phyloP scores from a whole-genome alignment of 1,284 basidiomycete species.

The Xanthoconium separans region DNA sequence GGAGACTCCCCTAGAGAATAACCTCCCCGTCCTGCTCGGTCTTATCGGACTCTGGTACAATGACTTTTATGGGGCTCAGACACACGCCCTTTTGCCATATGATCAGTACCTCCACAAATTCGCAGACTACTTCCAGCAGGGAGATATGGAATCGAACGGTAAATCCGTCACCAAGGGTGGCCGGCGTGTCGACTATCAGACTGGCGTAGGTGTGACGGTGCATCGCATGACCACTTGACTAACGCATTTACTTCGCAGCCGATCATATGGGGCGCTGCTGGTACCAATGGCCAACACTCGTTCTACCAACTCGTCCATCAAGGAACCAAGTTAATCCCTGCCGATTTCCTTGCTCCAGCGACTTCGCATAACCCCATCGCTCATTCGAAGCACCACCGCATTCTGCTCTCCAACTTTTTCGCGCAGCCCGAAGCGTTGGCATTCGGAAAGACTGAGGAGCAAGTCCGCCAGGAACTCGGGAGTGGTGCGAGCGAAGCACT shows the following conservation, averaged over 20 bases:
- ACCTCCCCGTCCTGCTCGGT: constrained; percentile 90
- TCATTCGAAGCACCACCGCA: constrained; percentile 91
- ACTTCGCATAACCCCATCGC: constrained; percentile 91
- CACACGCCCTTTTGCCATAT: constrained; percentile 93
- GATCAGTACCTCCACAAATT: constrained; percentile 99
- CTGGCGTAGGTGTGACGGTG: constrained; percentile 66
- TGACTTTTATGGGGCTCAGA: constrained; percentile 95
- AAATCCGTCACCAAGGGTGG: constrained; percentile 96
- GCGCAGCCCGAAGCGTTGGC: constrained; percentile 97
- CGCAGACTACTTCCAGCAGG: constrained; percentile 99
- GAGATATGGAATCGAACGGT: constrained; percentile 99
- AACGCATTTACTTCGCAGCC: constrained; percentile 51
- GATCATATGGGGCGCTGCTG: constrained; percentile 98
- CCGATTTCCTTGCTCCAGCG: constrained; percentile 94
- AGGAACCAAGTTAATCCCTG: constrained; percentile 89
- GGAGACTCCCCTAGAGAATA: constrained; percentile 84
- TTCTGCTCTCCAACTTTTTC: constrained; percentile 97
- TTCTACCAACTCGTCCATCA: constrained; percentile 99
- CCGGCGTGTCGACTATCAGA: constrained; percentile 92
- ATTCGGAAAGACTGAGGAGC: constrained; percentile 93
- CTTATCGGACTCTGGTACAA: constrained; percentile 98
- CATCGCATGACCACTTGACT: neutral
- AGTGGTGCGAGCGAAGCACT: constrained; percentile 76
- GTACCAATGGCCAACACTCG: constrained; percentile 98
- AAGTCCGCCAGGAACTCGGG: constrained; percentile 84